Evolutionary conservation across 2,329 filamentous ascomycete genomes (phyloP), one percentile per base, ranked within the genome.

Genomic region (Trichoderma hamatum): DNA sequence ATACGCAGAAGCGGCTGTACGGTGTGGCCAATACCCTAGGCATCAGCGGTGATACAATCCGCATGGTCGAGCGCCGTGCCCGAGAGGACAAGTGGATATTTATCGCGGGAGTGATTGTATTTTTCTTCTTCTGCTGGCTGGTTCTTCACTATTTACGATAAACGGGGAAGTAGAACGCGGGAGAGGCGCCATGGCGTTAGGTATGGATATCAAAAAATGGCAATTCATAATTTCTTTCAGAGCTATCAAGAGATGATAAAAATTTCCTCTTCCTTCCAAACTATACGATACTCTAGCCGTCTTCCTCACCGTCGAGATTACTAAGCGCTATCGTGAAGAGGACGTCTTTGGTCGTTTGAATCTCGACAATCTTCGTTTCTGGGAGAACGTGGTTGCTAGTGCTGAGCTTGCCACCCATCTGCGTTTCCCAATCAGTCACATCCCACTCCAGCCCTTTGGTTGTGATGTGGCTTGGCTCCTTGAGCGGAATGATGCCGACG

Each of bases 1-100:
- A 91, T 63, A 98, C 96, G 26, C 96, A 99, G 81, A 91, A 91
- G 79, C 89, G 90, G 78, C 84, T 99, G 61, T 98, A 98, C 78
- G 95, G 89, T 74, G 94, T 97, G 24, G 96, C 93, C 7, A 98
- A 97, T 77, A 98, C 96, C 26, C 82, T 99, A 59, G 96, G 96
- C 0, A 88, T 99, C 70, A 96, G 92, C 76, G 94, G 95, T 24
- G 95, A 98, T 78, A 99, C 96, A 2, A 99, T 99, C 72, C 89
- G 96, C 58, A 98, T 96, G 93, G 91, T 99, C 52, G 95, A 98
- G 82, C 83, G 96, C 74, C 86, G 96, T 71, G 94, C 96, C 62
- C 92, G 89, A 79, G 92, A 98, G 83, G 96, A 99, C 79, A 98
- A 97, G 82, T 98, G 94, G 94, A 97, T 99, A 43, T 99, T 99